A percentile compares a stretch with the other conserved stretches of the same genome.
phyloP scores from a whole-genome alignment of 108 stramenopile species.

The Cyclotella baltica region DNA sequence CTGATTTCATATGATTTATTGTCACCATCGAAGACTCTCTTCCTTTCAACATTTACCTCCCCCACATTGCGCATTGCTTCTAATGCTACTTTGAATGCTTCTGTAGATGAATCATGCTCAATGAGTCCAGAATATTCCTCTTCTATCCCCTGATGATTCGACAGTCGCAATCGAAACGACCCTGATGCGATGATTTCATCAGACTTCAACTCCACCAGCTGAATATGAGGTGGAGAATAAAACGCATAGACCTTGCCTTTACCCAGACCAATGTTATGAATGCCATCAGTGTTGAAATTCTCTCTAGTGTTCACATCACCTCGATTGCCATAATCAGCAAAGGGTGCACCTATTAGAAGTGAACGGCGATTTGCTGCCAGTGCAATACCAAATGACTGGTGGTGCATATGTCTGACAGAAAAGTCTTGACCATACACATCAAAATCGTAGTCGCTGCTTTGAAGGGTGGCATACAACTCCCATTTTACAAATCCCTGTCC shows the following conservation, averaged over 20 bases:
- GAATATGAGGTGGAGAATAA: constrained; percentile 59
- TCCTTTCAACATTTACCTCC: constrained; percentile 54
- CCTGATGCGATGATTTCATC: constrained; percentile 58
- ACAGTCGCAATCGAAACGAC: constrained; percentile 48
- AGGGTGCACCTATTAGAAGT: constrained; percentile 58
- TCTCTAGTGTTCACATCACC: constrained; percentile 34
- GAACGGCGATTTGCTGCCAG: constrained; percentile 56
- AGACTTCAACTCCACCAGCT: constrained; percentile 49
- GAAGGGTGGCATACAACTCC: constrained; percentile 37
- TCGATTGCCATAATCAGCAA: constrained; percentile 51
- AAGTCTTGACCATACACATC: constrained; percentile 53
- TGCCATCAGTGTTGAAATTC: constrained; percentile 42
- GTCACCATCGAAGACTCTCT: constrained; percentile 11
- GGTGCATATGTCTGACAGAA: constrained; percentile 41
- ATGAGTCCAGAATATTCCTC: constrained; percentile 36
- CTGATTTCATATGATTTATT: constrained; percentile 47
- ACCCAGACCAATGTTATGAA: constrained; percentile 50
- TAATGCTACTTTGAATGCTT: constrained; percentile 45
- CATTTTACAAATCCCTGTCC: constrained; percentile 42
- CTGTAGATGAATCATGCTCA: constrained; percentile 36
- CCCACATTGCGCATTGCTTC: constrained; percentile 59
- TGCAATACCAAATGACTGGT: constrained; percentile 71
- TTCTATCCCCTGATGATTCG: constrained; percentile 21
- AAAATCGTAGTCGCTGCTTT: constrained; percentile 67
- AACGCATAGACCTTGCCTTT: constrained; percentile 76